phyloP scores from a whole-genome alignment of 805 yeast genomes.

The Ogataea siamensis region DNA sequence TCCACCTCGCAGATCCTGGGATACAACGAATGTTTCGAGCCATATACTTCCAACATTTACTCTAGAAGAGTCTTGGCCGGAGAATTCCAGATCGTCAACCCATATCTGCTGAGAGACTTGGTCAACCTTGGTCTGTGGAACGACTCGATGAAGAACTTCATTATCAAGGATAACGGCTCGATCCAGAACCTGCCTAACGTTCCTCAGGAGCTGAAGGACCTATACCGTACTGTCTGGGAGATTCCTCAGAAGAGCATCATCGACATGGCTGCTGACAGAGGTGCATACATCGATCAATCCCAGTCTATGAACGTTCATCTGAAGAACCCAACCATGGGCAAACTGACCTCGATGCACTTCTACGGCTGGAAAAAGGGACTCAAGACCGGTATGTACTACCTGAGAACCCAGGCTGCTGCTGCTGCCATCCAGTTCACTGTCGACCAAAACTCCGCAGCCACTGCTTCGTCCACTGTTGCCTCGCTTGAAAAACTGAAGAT shows the following conservation, averaged over 20 bases:
- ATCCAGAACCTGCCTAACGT: conserved; percentile 53
- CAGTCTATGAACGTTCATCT: conserved; percentile 92
- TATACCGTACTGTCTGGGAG: conserved; percentile 64
- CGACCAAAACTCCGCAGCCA: conserved; percentile 44
- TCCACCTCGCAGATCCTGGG: conserved; percentile 63
- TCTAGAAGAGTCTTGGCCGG: conserved; percentile 63
- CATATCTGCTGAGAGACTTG: conserved; percentile 54
- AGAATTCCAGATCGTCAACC: conserved; percentile 63
- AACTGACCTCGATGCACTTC: conserved; percentile 96
- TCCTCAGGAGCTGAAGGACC: conserved; percentile 52
- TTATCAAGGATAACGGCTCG: conserved; percentile 57
- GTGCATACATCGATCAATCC: conserved; percentile 84
- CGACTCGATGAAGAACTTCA: conserved; percentile 54
- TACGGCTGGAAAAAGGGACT: conserved; percentile 99
- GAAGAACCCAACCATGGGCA: conserved; percentile 94
- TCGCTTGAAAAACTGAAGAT: conserved; percentile 31
- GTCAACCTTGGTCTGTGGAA: conserved; percentile 59
- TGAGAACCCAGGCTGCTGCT: conserved; percentile 97
- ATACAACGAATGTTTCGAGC: conserved; percentile 62
- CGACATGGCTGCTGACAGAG: conserved; percentile 71
- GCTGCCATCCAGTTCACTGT: conserved; percentile 95
- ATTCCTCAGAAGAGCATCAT: conserved; percentile 56
- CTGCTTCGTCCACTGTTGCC: conserved; percentile 31
- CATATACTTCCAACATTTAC: conserved; percentile 60
- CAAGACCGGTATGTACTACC: conserved; percentile 98